Conservation (phyloP, 2,329 filamentous ascomycete species). For the Trichoderma sp. region DNA sequence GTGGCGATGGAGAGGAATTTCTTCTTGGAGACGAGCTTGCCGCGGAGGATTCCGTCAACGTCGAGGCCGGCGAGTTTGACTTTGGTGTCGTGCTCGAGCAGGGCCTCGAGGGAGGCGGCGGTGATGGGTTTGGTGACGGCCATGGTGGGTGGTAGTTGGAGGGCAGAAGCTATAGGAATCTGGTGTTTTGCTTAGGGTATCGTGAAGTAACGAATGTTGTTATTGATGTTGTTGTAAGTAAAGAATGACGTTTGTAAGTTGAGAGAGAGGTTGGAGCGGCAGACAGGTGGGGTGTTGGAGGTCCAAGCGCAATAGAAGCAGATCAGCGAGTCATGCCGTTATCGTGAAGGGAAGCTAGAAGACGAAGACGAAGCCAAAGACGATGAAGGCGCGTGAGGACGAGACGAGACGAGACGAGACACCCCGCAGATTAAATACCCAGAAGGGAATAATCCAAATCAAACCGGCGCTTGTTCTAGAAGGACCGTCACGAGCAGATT, state of each 20-base stretch:
- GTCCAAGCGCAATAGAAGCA: background rate
- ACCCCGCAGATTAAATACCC: background rate
- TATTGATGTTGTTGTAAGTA: background rate
- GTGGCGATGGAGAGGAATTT: slow-evolving; percentile 85
- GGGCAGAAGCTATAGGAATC: no score
- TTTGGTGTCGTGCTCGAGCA: slow-evolving; percentile 69
- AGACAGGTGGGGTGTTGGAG: background rate
- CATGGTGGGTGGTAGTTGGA: background rate
- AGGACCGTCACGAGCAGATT: background rate
- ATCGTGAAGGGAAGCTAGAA: background rate
- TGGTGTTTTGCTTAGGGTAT: background rate
- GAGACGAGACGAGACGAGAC: background rate
- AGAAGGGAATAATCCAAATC: background rate
- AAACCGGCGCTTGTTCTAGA: background rate
- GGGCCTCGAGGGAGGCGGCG: slow-evolving; percentile 59
- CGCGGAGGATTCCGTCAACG: slow-evolving; percentile 81
- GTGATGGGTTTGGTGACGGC: slow-evolving; percentile 44
- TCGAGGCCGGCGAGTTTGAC: slow-evolving; percentile 89
- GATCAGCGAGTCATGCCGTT: background rate
- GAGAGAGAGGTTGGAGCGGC: background rate
- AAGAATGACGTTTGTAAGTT: background rate
- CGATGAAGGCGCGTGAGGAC: background rate
- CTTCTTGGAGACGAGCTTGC: slow-evolving; percentile 87
- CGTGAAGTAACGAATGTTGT: background rate
- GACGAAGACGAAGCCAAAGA: background rate